These are phyloP conservation scores for Rubia balearica DNA, from an alignment of 305 asterid species.

Conservation along the genomic window DNA sequence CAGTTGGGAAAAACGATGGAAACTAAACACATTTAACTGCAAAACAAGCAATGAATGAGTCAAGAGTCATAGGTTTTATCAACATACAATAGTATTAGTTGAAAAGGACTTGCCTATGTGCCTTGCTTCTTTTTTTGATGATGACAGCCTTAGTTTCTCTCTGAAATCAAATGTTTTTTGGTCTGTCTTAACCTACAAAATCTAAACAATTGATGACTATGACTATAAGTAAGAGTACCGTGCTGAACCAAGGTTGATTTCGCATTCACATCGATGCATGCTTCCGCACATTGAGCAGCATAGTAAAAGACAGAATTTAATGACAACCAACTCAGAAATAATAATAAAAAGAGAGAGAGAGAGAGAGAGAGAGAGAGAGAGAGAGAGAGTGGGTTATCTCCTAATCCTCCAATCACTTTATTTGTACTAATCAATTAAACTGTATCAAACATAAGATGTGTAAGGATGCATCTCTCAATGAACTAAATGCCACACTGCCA, in stretches of 20 bases:
- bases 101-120: background rate
- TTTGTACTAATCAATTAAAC: background rate
- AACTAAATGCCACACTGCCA: no score
- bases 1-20: background rate
- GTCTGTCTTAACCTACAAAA: background rate
- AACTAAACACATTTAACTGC: background rate
- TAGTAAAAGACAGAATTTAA: background rate
- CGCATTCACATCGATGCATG: background rate
- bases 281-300: background rate
- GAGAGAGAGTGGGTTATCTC: no score
- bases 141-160: background rate
- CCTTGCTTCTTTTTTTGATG: background rate
- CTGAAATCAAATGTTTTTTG: background rate
- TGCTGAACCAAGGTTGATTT: background rate
- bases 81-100: background rate
- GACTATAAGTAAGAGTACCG: background rate
- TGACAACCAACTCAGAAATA: background rate
- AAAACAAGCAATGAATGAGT: background rate
- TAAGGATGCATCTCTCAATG: no score
- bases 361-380: no score
- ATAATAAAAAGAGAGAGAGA: background rate
- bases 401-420: background rate
- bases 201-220: background rate
- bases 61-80: slow-evolving; percentile 1
- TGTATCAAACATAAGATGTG: background rate